Base-by-base conservation (phyloP, 2,329 filamentous ascomycete species). In the Polytolypa hystricis region DNA sequence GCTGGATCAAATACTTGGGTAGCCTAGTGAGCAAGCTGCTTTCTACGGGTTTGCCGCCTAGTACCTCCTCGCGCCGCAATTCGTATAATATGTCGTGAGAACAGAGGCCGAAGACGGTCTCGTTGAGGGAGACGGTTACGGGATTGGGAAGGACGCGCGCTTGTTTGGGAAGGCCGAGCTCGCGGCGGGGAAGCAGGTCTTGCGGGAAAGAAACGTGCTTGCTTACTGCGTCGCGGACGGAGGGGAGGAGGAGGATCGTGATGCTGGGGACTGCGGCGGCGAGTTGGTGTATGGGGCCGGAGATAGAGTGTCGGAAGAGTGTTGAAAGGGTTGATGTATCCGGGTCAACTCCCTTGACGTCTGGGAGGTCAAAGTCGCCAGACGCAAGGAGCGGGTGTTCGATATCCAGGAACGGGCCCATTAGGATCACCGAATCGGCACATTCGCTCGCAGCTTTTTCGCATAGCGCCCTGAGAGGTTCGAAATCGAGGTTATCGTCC, bases 401-500 rank as follows among this genome's bases (percentile, higher is more conserved):
- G 23, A 81, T 70, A 55, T 96, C 91, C 46, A 98, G 70, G 56
- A 98, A 95, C 0, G 91, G 91, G 0, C 91, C 91, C 3, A 74
- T 67, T 6, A 98, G 69, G 29, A 96, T 71, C 18, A 98, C 63
- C 3, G 76, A 74, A 55, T 98, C 91, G 8, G 80, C 82, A 45
- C 75, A 79, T 15, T 71, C 74, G 45, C 84, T 77, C 11, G 77
- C 77, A 6, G 87, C 86, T 49, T 80, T 79, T 47, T 73, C 72
- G 54, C 89, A 89, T 11, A 98, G 70, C 19, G 83, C 77, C 50
- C 86, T 78, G 2, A 98, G 66, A 5, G 89, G 82, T 51, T 93
- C 83, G 54, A 87, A 98, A 46, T 86, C 81, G 30, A 98, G 77
- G 52, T 93, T 93, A 51, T 89, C 83, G 48, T 96, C 87, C 2